Percentiles rank a stretch among this genome's conserved stretches.
Conservation (phyloP, 2,329 filamentous ascomycete species). For the Colletotrichum coccodes region DNA sequence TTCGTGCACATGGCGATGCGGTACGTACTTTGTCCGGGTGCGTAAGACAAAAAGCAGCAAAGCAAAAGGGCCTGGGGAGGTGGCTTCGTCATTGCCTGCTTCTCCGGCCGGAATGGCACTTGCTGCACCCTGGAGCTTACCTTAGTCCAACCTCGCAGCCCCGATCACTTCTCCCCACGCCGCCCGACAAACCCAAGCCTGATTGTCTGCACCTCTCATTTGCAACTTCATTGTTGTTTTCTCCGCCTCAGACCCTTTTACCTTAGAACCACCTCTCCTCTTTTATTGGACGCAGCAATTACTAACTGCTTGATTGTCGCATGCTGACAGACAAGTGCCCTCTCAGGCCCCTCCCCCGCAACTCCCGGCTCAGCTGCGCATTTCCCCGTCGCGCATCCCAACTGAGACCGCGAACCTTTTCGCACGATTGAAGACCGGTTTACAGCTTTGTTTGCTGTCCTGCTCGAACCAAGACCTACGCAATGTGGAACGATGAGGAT, state of each 20-base stretch:
- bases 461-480: slow-evolving; percentile 35
- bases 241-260: neutral
- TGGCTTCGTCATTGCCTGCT: slow-evolving; percentile 32
- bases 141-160: slow-evolving; percentile 29
- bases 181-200: slow-evolving; percentile 11
- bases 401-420: slow-evolving; percentile 27
- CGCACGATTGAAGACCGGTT: slow-evolving; percentile 12
- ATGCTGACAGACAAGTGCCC: slow-evolving; percentile 4
- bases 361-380: slow-evolving; percentile 31
- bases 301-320: neutral
- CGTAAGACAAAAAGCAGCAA: slow-evolving; percentile 6
- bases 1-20: slow-evolving; percentile 6
- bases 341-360: slow-evolving; percentile 29
- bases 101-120: slow-evolving; percentile 25
- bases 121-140: slow-evolving; percentile 30
- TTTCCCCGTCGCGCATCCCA: slow-evolving; percentile 21
- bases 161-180: slow-evolving; percentile 26
- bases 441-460: slow-evolving; percentile 19
- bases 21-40: slow-evolving; percentile 14
- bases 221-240: slow-evolving; percentile 9
- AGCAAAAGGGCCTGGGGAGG: slow-evolving; percentile 12
- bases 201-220: slow-evolving; percentile 6
- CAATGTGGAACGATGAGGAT: slow-evolving; percentile 99
- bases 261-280: neutral
- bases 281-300: neutral